Percentiles rank a stretch among this genome's conserved stretches.
phyloP scores from a whole-genome alignment of 441 rosid species.

The Theobroma grandiflorum region DNA sequence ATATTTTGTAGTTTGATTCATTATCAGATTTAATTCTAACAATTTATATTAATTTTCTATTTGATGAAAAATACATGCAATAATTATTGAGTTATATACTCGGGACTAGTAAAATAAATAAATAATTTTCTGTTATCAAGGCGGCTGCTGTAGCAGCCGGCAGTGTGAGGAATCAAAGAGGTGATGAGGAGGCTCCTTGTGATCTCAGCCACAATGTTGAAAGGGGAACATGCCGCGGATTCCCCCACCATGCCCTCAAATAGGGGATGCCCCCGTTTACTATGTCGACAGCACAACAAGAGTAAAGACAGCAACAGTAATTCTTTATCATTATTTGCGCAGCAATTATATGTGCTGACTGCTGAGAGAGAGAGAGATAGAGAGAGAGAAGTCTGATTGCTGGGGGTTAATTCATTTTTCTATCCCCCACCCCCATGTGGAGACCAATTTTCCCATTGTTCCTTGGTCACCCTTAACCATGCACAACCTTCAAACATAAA shows the following conservation, averaged over 20 bases:
- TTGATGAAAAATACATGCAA: no score
- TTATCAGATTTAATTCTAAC: no score
- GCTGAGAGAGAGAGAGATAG: background rate
- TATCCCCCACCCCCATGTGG: constrained; percentile 49
- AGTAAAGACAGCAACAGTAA: constrained; percentile 24
- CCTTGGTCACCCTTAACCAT: constrained; percentile 37
- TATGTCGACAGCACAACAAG: background rate
- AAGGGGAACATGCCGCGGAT: constrained; percentile 40
- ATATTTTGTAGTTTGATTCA: no score
- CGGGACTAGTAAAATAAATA: no score
- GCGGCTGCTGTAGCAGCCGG: background rate
- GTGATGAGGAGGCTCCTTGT: background rate
- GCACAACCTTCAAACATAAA: background rate
- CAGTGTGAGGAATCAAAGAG: background rate
- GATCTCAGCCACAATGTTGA: constrained; percentile 4
- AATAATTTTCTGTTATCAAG: background rate
- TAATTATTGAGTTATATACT: no score
- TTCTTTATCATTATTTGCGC: background rate
- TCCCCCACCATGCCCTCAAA: constrained; percentile 48
- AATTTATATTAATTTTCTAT: no score
- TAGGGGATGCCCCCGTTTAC: constrained; percentile 30
- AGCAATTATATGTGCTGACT: background rate
- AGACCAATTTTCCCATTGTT: constrained; percentile 53
- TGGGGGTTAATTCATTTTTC: constrained; percentile 17
- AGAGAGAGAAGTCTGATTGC: constrained; percentile 36